Evolutionary conservation across 2,329 filamentous ascomycete genomes (phyloP).

Genomic region (Zymoseptoria tritici): DNA sequence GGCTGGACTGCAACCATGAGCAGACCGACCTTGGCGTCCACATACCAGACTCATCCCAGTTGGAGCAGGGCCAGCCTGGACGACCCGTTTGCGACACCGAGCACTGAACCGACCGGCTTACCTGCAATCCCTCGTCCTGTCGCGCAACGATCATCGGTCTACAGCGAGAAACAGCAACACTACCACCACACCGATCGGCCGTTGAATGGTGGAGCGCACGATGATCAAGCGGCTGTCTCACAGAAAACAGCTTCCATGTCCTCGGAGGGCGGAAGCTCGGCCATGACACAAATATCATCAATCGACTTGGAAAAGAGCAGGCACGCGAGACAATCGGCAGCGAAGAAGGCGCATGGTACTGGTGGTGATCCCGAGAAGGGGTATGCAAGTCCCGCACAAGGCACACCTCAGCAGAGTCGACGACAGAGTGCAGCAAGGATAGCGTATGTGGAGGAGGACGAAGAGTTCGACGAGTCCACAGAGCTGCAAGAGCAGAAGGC

Average conservation of each 20-base stretch:
- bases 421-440: slow-evolving; percentile 10
- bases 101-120: slow-evolving; percentile 6
- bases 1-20: slow-evolving; percentile 12
- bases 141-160: slow-evolving; percentile 6
- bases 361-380: slow-evolving; percentile 22
- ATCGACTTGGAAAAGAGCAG: slow-evolving; percentile 27
- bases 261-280: slow-evolving; percentile 18
- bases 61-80: slow-evolving; percentile 1
- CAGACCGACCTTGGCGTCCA: slow-evolving; percentile 17
- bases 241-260: slow-evolving; percentile 25
- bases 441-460: slow-evolving; percentile 20
- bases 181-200: not conserved
- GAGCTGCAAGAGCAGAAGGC: slow-evolving; percentile 37
- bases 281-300: slow-evolving; percentile 22
- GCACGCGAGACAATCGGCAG: slow-evolving; percentile 9
- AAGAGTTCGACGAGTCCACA: slow-evolving; percentile 32
- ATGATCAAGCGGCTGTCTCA: slow-evolving; percentile 12
- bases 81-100: slow-evolving; percentile 14
- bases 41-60: slow-evolving; percentile 3
- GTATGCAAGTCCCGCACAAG: slow-evolving; percentile 11
- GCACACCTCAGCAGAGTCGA: slow-evolving; percentile 5
- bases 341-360: slow-evolving; percentile 8
- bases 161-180: not conserved
- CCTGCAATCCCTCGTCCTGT: slow-evolving; percentile 15
- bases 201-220: slow-evolving; percentile 5